phyloP scores from a whole-genome alignment of 495 filamentous ascomycete genomes.

The Xylaria intraflava region DNA sequence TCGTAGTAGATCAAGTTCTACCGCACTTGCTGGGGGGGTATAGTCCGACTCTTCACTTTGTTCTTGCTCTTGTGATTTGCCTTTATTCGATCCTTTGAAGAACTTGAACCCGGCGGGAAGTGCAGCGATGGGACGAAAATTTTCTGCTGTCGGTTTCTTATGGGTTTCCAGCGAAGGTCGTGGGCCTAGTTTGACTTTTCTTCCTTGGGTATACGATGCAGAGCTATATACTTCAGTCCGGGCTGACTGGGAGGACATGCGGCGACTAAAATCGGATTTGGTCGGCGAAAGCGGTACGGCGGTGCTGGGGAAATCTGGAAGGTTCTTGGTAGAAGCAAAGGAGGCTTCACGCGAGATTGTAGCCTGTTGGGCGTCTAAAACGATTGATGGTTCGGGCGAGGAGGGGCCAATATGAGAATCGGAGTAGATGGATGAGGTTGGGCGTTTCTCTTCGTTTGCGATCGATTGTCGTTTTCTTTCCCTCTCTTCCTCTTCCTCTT shows the following conservation, averaged over 20 bases:
- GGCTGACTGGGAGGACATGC: constrained; percentile 58
- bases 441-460: constrained; percentile 34
- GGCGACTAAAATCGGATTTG: constrained; percentile 32
- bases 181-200: constrained; percentile 78
- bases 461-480: constrained; percentile 43
- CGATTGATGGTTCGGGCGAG: constrained; percentile 14
- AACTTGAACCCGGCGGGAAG: constrained; percentile 53
- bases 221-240: constrained; percentile 59
- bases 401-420: constrained; percentile 5
- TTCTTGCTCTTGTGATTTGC: constrained; percentile 24
- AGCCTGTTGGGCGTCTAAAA: constrained; percentile 20
- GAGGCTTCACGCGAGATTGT: constrained; percentile 31
- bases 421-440: constrained; percentile 24
- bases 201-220: constrained; percentile 49
- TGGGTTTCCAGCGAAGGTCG: constrained; percentile 66
- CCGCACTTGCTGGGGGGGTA: constrained; percentile 8
- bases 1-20: constrained; percentile 23
- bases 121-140: constrained; percentile 65
- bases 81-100: constrained; percentile 38
- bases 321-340: constrained; percentile 32
- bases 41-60: constrained; percentile 21
- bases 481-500: constrained; percentile 55
- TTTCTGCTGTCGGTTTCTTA: constrained; percentile 56
- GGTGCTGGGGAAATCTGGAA: constrained; percentile 36
- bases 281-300: constrained; percentile 33